Evolutionary conservation across 768 basidiomycete genomes (phyloP).

Genomic region (Clitopilus passeckerianus): DNA sequence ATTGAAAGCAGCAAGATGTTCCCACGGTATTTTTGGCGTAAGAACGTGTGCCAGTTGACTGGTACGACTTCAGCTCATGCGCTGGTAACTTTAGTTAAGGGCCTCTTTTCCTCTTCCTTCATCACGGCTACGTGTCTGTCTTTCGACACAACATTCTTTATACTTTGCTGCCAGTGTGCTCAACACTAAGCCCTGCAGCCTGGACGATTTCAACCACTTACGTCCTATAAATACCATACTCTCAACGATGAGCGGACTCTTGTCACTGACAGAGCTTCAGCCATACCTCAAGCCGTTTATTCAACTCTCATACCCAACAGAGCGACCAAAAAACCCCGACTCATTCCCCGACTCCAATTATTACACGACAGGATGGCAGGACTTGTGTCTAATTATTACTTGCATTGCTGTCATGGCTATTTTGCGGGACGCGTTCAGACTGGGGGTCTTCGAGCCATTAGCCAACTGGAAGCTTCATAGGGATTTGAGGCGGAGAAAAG

Average conservation of each 20-base stretch:
- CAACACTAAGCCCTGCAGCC: background rate
- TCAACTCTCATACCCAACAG: constrained; percentile 64
- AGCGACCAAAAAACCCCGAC: constrained; percentile 53
- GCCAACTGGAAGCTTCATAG: constrained; percentile 70
- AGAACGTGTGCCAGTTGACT: background rate
- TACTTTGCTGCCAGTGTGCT: background rate
- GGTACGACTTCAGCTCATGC: background rate
- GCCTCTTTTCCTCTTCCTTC: background rate
- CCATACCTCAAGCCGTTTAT: constrained; percentile 63
- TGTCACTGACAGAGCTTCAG: constrained; percentile 33
- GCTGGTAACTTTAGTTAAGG: background rate
- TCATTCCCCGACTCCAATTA: constrained; percentile 69
- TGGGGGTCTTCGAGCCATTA: constrained; percentile 75
- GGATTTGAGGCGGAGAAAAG: constrained; percentile 28
- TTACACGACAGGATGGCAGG: constrained; percentile 70
- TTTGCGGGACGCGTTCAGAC: constrained; percentile 71
- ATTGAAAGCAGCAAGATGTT: background rate
- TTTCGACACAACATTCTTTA: background rate
- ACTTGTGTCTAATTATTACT: constrained; percentile 76
- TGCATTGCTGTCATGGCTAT: constrained; percentile 86
- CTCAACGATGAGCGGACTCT: constrained; percentile 12
- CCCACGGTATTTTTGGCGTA: background rate
- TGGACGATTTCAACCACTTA: constrained; percentile 1
- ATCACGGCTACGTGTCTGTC: background rate
- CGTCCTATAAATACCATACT: background rate